These are phyloP conservation scores for Alternaria hordeiaustralica DNA, from an alignment of 2,329 filamentous ascomycete species.

Conservation along the genomic window DNA sequence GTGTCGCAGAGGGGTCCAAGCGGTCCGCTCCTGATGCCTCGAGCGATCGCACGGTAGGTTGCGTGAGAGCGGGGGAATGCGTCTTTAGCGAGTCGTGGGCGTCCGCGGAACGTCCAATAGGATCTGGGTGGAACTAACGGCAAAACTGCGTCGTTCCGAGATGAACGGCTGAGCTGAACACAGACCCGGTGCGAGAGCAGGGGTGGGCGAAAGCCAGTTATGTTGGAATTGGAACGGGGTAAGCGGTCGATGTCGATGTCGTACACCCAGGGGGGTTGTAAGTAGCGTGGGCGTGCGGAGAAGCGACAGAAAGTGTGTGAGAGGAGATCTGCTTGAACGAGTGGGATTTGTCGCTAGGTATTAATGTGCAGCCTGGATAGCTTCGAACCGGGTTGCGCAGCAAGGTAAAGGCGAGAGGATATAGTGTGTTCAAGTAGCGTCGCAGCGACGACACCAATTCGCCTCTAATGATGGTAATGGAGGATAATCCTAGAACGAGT, in stretches of 20 bases:
- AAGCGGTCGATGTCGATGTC: constrained; percentile 20
- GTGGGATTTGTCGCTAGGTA: constrained; percentile 42
- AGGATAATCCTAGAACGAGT: constrained; percentile 38
- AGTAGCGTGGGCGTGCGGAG: constrained; percentile 32
- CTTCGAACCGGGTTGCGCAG: constrained; percentile 34
- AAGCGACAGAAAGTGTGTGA: constrained; percentile 25
- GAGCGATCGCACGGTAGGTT: constrained; percentile 41
- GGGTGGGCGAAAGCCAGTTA: constrained; percentile 15
- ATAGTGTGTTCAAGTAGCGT: constrained; percentile 44
- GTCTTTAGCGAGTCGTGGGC: constrained; percentile 44
- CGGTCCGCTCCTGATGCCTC: constrained; percentile 33
- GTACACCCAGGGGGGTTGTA: constrained; percentile 24
- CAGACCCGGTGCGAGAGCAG: constrained; percentile 20
- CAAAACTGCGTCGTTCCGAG: constrained; percentile 30
- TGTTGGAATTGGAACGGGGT: constrained; percentile 16
- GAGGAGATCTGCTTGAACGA: constrained; percentile 43
- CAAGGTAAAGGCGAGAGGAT: constrained; percentile 40
- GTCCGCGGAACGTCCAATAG: constrained; percentile 37
- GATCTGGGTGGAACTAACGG: constrained; percentile 31
- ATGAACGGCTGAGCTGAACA: constrained; percentile 27
- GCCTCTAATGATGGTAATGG: constrained; percentile 35
- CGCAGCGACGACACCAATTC: constrained; percentile 36
- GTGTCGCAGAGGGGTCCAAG: constrained; percentile 30
- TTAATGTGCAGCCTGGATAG: constrained; percentile 33
- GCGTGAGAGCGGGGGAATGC: constrained; percentile 43